A percentile compares a stretch with the other conserved stretches of the same genome.
Evolutionary conservation across 345 rosid species (phyloP).

Genomic region (Limnanthes douglasii): DNA sequence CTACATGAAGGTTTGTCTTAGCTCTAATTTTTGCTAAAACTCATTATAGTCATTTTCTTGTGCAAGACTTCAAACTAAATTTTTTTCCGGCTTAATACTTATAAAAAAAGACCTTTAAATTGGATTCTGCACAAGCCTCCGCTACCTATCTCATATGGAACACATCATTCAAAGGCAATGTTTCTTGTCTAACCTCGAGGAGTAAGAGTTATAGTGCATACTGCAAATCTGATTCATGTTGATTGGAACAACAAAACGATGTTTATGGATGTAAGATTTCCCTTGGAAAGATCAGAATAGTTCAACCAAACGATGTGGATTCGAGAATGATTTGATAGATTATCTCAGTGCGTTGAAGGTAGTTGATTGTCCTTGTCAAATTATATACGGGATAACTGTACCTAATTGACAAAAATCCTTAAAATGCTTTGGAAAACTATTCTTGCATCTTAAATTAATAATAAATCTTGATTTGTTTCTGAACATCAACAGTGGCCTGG

Average conservation of each 20-base stretch:
- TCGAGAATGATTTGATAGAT: constrained; percentile 74
- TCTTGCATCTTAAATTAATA: neutral
- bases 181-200: constrained; percentile 76
- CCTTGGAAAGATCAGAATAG: constrained; percentile 75
- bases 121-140: constrained; percentile 94
- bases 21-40: neutral
- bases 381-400: no score
- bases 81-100: constrained; percentile 5
- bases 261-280: constrained; percentile 99
- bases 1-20: constrained; percentile 54
- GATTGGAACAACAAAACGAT: constrained; percentile 99
- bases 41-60: neutral
- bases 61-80: no score
- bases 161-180: constrained; percentile 93
- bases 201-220: constrained; percentile 74
- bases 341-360: constrained; percentile 81
- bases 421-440: neutral
- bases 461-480: constrained; percentile 2
- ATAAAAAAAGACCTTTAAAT: constrained; percentile 60
- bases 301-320: constrained; percentile 31
- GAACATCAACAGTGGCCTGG: constrained; percentile 51
- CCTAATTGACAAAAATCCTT: no score
- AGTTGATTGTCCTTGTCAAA: constrained; percentile 3
- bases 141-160: constrained; percentile 75
- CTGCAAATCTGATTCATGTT: constrained; percentile 76